Evolutionary conservation across 106 monocot genomes (phyloP).

Genomic region (Phalaenopsis equestris): DNA sequence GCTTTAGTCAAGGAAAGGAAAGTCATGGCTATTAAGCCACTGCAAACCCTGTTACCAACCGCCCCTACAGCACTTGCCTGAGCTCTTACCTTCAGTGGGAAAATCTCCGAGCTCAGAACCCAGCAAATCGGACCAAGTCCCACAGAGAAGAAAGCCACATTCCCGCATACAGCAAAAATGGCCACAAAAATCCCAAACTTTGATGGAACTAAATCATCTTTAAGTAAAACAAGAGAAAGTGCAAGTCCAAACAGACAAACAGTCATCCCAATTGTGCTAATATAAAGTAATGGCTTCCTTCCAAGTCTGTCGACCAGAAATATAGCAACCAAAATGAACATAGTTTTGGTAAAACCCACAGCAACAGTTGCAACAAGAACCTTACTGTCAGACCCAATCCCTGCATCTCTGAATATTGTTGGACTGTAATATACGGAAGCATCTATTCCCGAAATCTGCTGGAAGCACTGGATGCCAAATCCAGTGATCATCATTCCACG

Average conservation of each 20-base stretch:
- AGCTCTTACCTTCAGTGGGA: conserved; percentile 70
- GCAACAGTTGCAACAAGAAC: conserved; percentile 92
- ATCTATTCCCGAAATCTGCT: conserved; percentile 91
- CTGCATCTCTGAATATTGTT: conserved; percentile 77
- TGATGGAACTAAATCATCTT: conserved; percentile 27
- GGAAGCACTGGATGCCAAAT: conserved; percentile 88
- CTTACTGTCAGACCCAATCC: conserved; percentile 44
- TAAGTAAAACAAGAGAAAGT: conserved; percentile 35
- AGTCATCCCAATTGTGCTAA: conserved; percentile 95
- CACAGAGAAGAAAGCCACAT: conserved; percentile 91
- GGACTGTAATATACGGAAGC: conserved; percentile 96
- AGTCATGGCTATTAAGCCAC: conserved; percentile 83
- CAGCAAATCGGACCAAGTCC: conserved; percentile 88
- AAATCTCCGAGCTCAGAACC: conserved; percentile 88
- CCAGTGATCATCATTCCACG: conserved; percentile 79
- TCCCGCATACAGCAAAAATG: conserved; percentile 64
- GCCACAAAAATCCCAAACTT: conserved; percentile 39
- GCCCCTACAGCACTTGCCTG: conserved; percentile 83
- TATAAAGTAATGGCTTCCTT: conserved; percentile 75
- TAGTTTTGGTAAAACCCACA: conserved; percentile 83
- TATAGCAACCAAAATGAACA: conserved; percentile 83
- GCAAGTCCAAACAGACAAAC: conserved; percentile 49
- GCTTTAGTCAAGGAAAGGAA: conserved; percentile 63
- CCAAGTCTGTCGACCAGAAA: conserved; percentile 81
- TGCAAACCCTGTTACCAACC: conserved; percentile 67